These are phyloP conservation scores for Zygosaccharomyces gambellarensis DNA, from an alignment of 805 yeast genomes.

Conservation along the genomic window DNA sequence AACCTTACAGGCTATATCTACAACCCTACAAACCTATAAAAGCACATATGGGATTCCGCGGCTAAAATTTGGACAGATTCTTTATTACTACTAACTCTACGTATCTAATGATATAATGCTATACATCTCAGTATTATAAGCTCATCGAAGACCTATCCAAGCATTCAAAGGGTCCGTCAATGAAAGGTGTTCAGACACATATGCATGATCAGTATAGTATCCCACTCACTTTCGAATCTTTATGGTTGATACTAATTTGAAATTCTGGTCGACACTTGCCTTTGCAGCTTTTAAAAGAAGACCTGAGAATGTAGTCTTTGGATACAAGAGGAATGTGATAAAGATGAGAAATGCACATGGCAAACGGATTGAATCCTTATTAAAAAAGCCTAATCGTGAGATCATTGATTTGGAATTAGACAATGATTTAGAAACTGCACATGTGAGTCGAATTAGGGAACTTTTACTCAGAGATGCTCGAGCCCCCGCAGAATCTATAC, in stretches of 20 bases:
- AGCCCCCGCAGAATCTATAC: conserved; percentile 4
- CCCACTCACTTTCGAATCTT: not conserved
- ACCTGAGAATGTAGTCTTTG: conserved; percentile 8
- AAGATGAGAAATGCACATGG: conserved; percentile 9
- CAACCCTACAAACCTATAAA: not conserved
- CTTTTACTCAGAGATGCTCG: conserved; percentile 6
- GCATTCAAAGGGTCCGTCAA: not conserved
- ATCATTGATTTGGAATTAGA: not conserved
- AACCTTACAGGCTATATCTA: too few relatives aligned
- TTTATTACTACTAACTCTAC: not conserved
- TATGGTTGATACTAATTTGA: conserved; percentile 1
- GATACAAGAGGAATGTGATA: conserved; percentile 12
- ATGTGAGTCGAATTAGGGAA: conserved; percentile 4
- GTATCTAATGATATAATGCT: not conserved
- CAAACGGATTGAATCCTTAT: not conserved
- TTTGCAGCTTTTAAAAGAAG: conserved; percentile 11
- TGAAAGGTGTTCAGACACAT: not conserved
- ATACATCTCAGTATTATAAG: not conserved
- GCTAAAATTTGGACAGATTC: not conserved
- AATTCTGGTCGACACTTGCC: conserved; percentile 7
- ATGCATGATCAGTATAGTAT: not conserved
- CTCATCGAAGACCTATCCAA: not conserved
- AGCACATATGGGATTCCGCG: not conserved
- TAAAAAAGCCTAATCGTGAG: not conserved
- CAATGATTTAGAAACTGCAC: conserved; percentile 1